These are phyloP conservation scores for Calonectria crousiana DNA, from an alignment of 2,329 filamentous ascomycete genomes.

Conservation along the genomic window DNA sequence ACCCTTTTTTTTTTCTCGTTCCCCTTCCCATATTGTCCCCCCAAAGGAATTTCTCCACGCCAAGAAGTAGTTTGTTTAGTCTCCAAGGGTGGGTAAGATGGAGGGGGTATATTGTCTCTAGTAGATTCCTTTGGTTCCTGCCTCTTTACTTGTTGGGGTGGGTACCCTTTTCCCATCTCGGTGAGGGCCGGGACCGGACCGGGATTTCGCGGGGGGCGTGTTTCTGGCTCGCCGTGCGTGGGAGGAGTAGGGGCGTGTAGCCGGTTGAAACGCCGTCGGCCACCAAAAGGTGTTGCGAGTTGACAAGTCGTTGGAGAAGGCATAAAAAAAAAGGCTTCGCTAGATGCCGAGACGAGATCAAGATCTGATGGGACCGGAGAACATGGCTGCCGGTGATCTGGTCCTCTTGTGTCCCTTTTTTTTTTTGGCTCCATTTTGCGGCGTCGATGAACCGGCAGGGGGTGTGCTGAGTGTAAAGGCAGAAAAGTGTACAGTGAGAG, in stretches of 20 bases:
- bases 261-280: slow-evolving; percentile 6
- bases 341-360: slow-evolving; percentile 23
- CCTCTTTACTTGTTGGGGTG: background rate
- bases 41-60: background rate
- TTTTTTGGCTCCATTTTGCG: background rate
- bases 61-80: slow-evolving; percentile 5
- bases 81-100: background rate
- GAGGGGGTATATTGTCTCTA: background rate
- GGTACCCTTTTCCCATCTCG: slow-evolving; percentile 8
- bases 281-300: background rate
- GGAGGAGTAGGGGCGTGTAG: background rate
- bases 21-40: background rate
- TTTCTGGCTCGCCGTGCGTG: background rate
- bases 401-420: background rate
- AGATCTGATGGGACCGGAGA: slow-evolving; percentile 30
- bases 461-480: background rate
- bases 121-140: background rate
- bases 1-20: background rate
- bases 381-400: slow-evolving; percentile 24
- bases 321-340: background rate
- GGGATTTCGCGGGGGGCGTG: background rate
- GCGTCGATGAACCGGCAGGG: background rate
- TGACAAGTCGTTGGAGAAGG: background rate
- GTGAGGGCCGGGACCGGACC: slow-evolving; percentile 26
- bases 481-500: background rate